These are phyloP conservation scores for Heterobasidion occidentale DNA, from an alignment of 1,284 basidiomycete genomes.

Conservation along the genomic window DNA sequence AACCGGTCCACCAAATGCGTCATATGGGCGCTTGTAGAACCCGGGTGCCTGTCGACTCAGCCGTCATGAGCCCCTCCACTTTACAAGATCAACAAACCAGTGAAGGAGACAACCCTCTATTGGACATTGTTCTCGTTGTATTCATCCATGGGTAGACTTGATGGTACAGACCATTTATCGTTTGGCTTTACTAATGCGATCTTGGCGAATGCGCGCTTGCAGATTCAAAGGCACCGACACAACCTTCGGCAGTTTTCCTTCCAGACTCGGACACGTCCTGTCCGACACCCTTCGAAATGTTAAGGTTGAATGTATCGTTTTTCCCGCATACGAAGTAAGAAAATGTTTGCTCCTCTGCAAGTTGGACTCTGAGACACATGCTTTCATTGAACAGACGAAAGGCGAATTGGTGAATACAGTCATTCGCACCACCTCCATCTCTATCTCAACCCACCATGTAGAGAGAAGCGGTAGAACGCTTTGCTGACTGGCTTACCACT, in stretches of 20 bases:
- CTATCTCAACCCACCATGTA: conserved; percentile 22
- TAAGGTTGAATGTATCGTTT: conserved; percentile 68
- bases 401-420: conserved; percentile 66
- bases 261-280: conserved; percentile 72
- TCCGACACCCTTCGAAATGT: conserved; percentile 45
- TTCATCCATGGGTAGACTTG: conserved; percentile 9
- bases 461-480: conserved; percentile 74
- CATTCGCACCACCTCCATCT: conserved; percentile 5
- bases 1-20: too few species aligned
- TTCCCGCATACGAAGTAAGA: conserved; percentile 84
- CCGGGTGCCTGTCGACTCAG: too few species aligned
- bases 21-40: too few species aligned
- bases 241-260: conserved; percentile 72
- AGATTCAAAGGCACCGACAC: conserved; percentile 72
- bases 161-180: neutral
- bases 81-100: too few species aligned
- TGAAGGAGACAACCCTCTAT: neutral
- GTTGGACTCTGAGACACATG: neutral
- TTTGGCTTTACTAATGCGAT: neutral
- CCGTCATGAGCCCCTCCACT: too few species aligned
- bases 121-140: conserved; percentile 9
- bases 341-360: neutral
- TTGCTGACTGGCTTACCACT: conserved; percentile 85
- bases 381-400: conserved; percentile 48
- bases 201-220: neutral